Percentiles rank a stretch among this genome's conserved stretches.
These are phyloP conservation scores for Mollisia scopiformis DNA, from an alignment of 2,329 filamentous ascomycete species.

Conservation along the genomic window DNA sequence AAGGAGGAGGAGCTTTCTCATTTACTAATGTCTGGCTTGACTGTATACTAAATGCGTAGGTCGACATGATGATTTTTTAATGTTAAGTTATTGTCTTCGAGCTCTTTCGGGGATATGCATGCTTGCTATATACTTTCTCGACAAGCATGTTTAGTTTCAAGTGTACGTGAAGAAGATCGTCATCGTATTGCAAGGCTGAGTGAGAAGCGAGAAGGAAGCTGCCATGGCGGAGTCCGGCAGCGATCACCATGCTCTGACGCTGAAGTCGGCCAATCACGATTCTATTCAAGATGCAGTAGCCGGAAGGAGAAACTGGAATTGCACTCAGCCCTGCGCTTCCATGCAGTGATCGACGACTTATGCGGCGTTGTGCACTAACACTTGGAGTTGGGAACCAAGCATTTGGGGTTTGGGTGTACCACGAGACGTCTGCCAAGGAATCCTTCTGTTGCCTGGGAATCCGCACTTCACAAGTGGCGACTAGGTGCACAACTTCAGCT, in stretches of 20 bases:
- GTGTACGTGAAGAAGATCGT: neutral
- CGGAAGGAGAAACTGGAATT: neutral
- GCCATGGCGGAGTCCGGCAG: neutral
- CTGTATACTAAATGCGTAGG: neutral
- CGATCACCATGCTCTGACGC: no score
- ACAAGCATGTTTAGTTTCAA: neutral
- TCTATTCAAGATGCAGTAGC: neutral
- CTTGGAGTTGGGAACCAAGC: no score
- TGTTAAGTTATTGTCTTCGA: neutral
- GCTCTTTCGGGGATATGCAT: neutral
- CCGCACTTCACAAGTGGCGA: no score
- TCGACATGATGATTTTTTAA: neutral
- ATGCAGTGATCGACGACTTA: neutral
- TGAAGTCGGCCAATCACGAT: neutral
- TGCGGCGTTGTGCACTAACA: no score
- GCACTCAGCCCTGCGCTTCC: neutral
- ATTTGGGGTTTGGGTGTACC: no score
- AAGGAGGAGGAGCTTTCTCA: slow-evolving; percentile 6
- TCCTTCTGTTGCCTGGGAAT: no score
- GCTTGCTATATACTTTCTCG: neutral
- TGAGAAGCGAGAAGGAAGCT: neutral
- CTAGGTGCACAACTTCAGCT: no score
- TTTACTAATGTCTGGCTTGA: neutral
- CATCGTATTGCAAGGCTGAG: neutral
- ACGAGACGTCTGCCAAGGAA: no score